These are phyloP conservation scores for Penicillium parvum DNA, from an alignment of 495 filamentous ascomycete genomes.

Conservation along the genomic window DNA sequence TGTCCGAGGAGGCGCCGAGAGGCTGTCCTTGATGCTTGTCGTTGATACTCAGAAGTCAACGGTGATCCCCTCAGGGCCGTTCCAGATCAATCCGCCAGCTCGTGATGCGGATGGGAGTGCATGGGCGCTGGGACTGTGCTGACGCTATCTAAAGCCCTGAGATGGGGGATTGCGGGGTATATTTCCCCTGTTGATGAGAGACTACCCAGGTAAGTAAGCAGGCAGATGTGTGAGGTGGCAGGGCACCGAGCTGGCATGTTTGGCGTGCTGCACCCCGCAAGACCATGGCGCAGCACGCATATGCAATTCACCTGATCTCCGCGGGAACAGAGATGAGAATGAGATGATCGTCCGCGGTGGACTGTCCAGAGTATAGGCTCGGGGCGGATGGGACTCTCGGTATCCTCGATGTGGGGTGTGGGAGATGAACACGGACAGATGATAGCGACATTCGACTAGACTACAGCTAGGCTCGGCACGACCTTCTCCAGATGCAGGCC, in stretches of 20 bases:
- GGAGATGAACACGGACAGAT: too few species aligned
- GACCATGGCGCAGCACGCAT: slow-evolving; percentile 2
- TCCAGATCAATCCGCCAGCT: slow-evolving; percentile 5
- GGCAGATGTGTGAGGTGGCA: slow-evolving; percentile 19
- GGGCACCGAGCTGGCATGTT: slow-evolving; percentile 16
- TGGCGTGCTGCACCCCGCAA: slow-evolving; percentile 23
- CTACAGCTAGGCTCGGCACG: too few species aligned
- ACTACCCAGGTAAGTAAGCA: slow-evolving; percentile 1
- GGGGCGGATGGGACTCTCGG: slow-evolving; percentile 2
- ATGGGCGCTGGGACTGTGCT: slow-evolving; percentile 8
- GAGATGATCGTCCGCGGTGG: background rate
- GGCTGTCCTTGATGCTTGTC: too few species aligned
- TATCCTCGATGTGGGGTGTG: slow-evolving; percentile 1
- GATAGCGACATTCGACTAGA: too few species aligned
- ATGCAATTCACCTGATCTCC: slow-evolving; percentile 7
- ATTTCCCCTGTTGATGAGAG: background rate
- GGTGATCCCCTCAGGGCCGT: slow-evolving; percentile 1
- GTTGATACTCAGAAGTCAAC: too few species aligned
- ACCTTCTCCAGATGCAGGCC: too few species aligned
- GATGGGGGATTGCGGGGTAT: slow-evolving; percentile 4
- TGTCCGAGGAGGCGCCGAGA: background rate
- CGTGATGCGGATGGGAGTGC: slow-evolving; percentile 1
- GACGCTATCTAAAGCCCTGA: background rate
- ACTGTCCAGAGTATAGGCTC: background rate
- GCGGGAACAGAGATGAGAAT: background rate